Base-by-base conservation (phyloP, 768 basidiomycete species). In the Podaxis rugospora region DNA sequence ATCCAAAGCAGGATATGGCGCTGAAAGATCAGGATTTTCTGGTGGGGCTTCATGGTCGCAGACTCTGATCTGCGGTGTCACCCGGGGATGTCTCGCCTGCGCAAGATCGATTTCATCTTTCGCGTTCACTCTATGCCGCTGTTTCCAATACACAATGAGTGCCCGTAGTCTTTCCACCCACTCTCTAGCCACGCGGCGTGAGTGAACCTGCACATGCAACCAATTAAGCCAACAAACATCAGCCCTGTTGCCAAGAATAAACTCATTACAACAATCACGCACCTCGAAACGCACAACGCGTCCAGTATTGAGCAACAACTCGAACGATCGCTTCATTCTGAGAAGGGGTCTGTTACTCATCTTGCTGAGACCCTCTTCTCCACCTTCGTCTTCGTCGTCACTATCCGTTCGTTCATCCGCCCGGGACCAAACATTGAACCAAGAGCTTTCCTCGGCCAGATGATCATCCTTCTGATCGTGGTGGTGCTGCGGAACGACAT, bases 151-250 rank as follows among this genome's bases (percentile, higher is more conserved):
- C 3, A 76, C 70, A 42, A 88, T 73, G 36, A 95, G 78, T 27
- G 82, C 82, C 16, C 83, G 83, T 3, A 98, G 81, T 42, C 87
- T 81, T 53, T 84, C 80, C 52, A 97, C 85, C 96, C 95, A 98
- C 68, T 98, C 94, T 53, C 87, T 69, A 0, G 91, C 90, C 49
- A 88, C 78, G 35, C 70, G 75, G 57, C 83, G 76, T 23, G 87
- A 86, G 76, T 88, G 76, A 39, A 86, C 79, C 92, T 95, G 63
- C 46, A 32, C 28, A 32, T 32, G 27, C 49, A 53, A 14, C 5
- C 54, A n/a, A 37, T 10, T 47, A 28, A 52, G 36, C 54, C 27
- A 52, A 37, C 27, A 36, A 57, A 50, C 35, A 11, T 59, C 46
- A 51, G 27, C 16, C 44, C n/a, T 42, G 4, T 36, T 37, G 36